These are phyloP conservation scores for Tetrapyrgos nigripes DNA, from an alignment of 1,284 basidiomycete species.

Conservation along the genomic window DNA sequence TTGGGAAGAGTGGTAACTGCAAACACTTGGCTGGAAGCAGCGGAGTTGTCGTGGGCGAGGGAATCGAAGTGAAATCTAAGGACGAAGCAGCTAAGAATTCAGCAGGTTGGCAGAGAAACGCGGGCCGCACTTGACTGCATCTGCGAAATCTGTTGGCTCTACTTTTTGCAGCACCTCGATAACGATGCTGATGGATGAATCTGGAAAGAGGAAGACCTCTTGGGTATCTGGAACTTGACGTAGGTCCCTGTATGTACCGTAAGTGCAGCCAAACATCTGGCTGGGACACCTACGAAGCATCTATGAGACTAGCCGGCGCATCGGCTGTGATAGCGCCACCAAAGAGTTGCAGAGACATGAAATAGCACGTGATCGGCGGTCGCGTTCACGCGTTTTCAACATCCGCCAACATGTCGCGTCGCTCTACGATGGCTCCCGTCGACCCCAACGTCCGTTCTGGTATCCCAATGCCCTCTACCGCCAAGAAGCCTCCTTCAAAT, in stretches of 20 bases:
- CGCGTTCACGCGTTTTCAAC: neutral
- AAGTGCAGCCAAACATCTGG: conserved; percentile 14
- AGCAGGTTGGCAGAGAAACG: neutral
- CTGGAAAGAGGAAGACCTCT: conserved; percentile 87
- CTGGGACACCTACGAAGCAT: conserved; percentile 89
- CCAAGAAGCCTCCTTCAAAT: conserved; percentile 63
- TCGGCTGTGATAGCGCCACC: conserved; percentile 83
- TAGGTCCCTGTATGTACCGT: conserved; percentile 62
- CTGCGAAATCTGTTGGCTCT: conserved; percentile 57
- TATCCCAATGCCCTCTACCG: conserved; percentile 64
- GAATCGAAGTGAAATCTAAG: conserved; percentile 90
- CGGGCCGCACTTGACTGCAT: conserved; percentile 70
- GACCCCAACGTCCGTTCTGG: conserved; percentile 62
- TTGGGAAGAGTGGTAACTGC: conserved; percentile 49
- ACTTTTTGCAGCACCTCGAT: conserved; percentile 87
- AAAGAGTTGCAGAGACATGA: conserved; percentile 51
- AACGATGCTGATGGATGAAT: conserved; percentile 80
- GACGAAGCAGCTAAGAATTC: conserved; percentile 1
- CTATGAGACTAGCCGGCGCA: conserved; percentile 69
- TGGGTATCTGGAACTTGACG: conserved; percentile 98
- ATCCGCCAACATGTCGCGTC: conserved; percentile 34
- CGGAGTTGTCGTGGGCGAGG: conserved; percentile 91
- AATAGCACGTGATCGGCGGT: neutral
- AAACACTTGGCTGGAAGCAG: conserved; percentile 56
- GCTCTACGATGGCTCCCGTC: conserved; percentile 62